phyloP scores from a whole-genome alignment of 495 filamentous ascomycete genomes.

The Penicillium lagena region DNA sequence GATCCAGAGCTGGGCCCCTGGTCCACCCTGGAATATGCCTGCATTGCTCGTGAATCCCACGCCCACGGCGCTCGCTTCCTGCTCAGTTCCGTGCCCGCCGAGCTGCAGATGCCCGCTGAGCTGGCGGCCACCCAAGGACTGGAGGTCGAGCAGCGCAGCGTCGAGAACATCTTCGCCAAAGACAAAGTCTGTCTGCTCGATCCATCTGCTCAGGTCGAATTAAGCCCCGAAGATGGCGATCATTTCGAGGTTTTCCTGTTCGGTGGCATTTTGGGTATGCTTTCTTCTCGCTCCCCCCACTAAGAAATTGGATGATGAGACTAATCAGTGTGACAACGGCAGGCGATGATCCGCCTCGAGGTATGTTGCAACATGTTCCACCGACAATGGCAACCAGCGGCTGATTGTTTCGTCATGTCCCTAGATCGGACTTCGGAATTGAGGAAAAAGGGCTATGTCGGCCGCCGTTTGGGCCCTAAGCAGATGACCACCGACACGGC shows the following conservation, averaged over 20 bases:
- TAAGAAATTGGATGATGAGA: background rate
- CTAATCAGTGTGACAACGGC: conserved; percentile 3
- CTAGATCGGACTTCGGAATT: conserved; percentile 89
- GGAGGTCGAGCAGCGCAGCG: conserved; percentile 59
- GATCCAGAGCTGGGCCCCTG: conserved; percentile 91
- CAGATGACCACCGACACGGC: conserved; percentile 99
- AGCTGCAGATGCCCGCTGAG: conserved; percentile 58
- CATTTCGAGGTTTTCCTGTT: conserved; percentile 89
- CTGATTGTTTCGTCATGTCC: no score
- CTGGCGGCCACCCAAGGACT: conserved; percentile 56
- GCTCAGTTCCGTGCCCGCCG: conserved; percentile 72
- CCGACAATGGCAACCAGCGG: no score
- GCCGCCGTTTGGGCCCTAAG: conserved; percentile 80
- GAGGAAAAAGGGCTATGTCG: conserved; percentile 83
- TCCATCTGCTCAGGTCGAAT: conserved; percentile 70
- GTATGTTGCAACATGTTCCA: conserved; percentile 40
- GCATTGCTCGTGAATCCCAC: conserved; percentile 76
- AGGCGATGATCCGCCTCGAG: conserved; percentile 95
- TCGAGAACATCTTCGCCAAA: conserved; percentile 73
- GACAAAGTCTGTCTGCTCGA: conserved; percentile 81
- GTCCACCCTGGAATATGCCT: conserved; percentile 85
- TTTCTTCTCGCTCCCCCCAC: background rate
- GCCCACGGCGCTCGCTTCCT: conserved; percentile 63
- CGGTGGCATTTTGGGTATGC: conserved; percentile 87
- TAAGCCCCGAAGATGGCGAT: conserved; percentile 76